Percentiles rank a stretch among this genome's conserved stretches.
Evolutionary conservation across 352 stramenopile genomes (phyloP).

Genomic region (Thraustotheca clavata): DNA sequence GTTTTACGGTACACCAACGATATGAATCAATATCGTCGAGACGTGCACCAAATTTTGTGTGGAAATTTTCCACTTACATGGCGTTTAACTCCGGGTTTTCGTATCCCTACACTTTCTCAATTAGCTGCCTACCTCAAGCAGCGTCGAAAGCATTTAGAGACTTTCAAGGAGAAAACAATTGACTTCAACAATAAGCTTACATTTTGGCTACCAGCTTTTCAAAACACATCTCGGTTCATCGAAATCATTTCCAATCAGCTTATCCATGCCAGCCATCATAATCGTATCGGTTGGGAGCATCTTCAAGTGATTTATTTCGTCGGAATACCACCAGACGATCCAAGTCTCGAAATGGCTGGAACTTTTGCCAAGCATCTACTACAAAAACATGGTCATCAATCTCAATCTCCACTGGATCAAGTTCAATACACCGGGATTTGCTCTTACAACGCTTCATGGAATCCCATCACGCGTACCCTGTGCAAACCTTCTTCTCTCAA

Average conservation of each 20-base stretch:
- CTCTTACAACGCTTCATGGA: conserved; percentile 9
- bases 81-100: not conserved
- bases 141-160: not conserved
- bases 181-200: not conserved
- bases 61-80: conserved; percentile 7
- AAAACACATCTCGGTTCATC: not conserved
- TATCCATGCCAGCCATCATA: not conserved
- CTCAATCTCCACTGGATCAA: not conserved
- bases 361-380: not conserved
- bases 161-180: not conserved
- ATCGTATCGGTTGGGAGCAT: not conserved
- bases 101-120: not conserved
- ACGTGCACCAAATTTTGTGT: not conserved
- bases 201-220: conserved; percentile 15
- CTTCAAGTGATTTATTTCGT: not conserved
- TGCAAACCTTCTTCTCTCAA: not conserved
- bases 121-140: conserved; percentile 7
- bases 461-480: not conserved
- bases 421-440: not conserved
- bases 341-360: not conserved
- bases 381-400: not conserved
- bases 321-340: not conserved
- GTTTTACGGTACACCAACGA: not conserved
- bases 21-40: not conserved
- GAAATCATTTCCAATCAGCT: conserved; percentile 4